These are phyloP conservation scores for Delonix regia DNA, from an alignment of 306 rosid species.

Conservation along the genomic window DNA sequence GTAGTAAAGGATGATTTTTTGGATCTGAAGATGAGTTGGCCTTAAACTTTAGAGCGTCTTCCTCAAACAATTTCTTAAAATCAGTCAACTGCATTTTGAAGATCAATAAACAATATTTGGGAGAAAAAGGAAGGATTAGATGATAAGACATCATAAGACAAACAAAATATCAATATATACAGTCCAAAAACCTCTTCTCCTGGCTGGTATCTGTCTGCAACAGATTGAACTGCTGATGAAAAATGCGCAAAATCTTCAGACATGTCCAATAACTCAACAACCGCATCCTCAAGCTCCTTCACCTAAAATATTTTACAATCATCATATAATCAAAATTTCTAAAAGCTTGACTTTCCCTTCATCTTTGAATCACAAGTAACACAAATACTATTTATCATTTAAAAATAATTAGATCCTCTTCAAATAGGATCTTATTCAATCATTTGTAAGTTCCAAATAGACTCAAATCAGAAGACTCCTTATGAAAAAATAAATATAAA, in stretches of 20 bases:
- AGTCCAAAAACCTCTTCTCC: slow-evolving; percentile 57
- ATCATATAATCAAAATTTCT: slow-evolving; percentile 3
- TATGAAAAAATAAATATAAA: too few species aligned
- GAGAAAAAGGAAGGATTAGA: neutral
- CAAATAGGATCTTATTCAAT: neutral
- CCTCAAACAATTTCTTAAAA: slow-evolving; percentile 68
- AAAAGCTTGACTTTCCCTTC: neutral
- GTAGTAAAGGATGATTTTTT: slow-evolving; percentile 48
- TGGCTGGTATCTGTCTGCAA: slow-evolving; percentile 65
- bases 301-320: slow-evolving; percentile 51
- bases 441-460: neutral
- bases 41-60: slow-evolving; percentile 56
- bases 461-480: neutral
- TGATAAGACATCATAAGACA: slow-evolving; percentile 14
- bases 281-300: slow-evolving; percentile 77
- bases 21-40: slow-evolving; percentile 51
- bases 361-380: neutral
- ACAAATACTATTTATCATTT: neutral
- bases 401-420: neutral
- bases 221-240: slow-evolving; percentile 65
- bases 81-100: slow-evolving; percentile 56
- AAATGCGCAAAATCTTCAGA: slow-evolving; percentile 57
- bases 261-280: slow-evolving; percentile 53
- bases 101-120: slow-evolving; percentile 23
- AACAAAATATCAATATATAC: slow-evolving; percentile 21